Percentiles rank a stretch among this genome's conserved stretches.
These are phyloP conservation scores for Globisporangium solare DNA, from an alignment of 352 stramenopile species.

Conservation along the genomic window DNA sequence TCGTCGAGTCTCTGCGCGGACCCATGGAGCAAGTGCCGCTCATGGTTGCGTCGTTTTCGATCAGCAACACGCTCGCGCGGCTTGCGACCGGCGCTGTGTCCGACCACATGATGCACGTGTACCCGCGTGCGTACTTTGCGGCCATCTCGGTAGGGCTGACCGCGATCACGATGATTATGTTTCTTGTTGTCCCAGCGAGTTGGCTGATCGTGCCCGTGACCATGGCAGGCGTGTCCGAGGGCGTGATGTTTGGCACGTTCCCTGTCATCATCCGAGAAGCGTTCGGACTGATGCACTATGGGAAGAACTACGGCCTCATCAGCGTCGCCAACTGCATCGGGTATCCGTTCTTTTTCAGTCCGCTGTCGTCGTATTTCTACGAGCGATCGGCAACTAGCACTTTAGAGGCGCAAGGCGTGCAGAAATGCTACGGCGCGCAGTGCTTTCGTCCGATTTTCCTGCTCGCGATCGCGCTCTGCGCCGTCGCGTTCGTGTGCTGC, in stretches of 20 bases:
- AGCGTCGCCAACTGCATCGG: conserved; percentile 79
- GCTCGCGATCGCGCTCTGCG: conserved; percentile 49
- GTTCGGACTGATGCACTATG: conserved; percentile 73
- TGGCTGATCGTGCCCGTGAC: conserved; percentile 51
- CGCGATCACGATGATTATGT: conserved; percentile 37
- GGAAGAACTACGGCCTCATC: conserved; percentile 83
- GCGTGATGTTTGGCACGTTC: conserved; percentile 79
- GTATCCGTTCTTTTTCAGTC: conserved; percentile 75
- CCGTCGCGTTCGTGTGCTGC: conserved; percentile 46
- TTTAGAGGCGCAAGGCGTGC: conserved; percentile 12
- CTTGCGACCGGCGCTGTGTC: conserved; percentile 57
- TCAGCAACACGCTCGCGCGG: conserved; percentile 65
- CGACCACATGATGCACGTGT: conserved; percentile 36
- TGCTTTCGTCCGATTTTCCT: conserved; percentile 71
- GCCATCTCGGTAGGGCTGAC: conserved; percentile 45
- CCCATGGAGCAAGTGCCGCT: conserved; percentile 55
- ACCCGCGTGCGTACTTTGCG: conserved; percentile 57
- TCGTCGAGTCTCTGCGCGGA: conserved; percentile 68
- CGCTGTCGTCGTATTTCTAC: conserved; percentile 73
- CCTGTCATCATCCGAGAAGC: conserved; percentile 77
- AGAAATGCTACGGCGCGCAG: conserved; percentile 49
- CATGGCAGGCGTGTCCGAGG: conserved; percentile 62
- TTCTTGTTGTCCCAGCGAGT: conserved; percentile 40
- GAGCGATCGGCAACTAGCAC: conserved; percentile 23
- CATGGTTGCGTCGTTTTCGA: conserved; percentile 76